Base-by-base conservation (phyloP, 768 basidiomycete genomes). In the Termitomyces sp. region DNA sequence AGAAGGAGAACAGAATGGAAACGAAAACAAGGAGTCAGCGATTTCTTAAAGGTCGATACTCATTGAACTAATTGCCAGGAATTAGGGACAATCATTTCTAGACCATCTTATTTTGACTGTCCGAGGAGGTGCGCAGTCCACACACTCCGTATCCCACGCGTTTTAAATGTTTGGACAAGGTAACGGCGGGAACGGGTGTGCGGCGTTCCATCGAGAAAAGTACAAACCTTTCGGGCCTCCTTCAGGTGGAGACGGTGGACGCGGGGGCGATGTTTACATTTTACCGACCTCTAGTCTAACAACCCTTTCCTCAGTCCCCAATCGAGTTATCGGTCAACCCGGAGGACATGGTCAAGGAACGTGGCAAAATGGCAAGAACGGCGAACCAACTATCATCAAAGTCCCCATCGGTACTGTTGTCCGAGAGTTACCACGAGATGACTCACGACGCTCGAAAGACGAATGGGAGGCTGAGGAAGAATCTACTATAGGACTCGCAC, bases 361-460 rank as follows among this genome's bases (percentile, higher is more conserved):
- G 1, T 95, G 90, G 88, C 84, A 83, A 65, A 90, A 92, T 64
- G 96, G 96, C 3, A 81, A 79, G 60, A 78, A 79, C 53, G 92
- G 85, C 0, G 66, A 79, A 2, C 91, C 94, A 2, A 75, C 83
- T 5, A 72, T 93, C 46, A 79, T 98, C 55, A 77, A 78, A 45
- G 93, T 98, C 0, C 96, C 96, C 0, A 69, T 96, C 0, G 96
- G 96, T 0, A 98, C 96, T 2, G 82, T 98, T 53, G 86, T 98
- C 5, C 80, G 83, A 32, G 87, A 95, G 64, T 74, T 97, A 40
- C 68, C 79, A 4, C 76, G 78, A 45, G 80, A 82, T 44, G 90
- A 92, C 59, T 80, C 83, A 2, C 74, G 85, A 32, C 77, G 87
- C 35, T 72, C 77, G 24, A 78, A 79, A 56, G 82, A 88, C 64